A percentile compares a stretch with the other conserved stretches of the same genome.
phyloP scores from a whole-genome alignment of 495 filamentous ascomycete genomes.

The Aspergillus incahuasiensis region DNA sequence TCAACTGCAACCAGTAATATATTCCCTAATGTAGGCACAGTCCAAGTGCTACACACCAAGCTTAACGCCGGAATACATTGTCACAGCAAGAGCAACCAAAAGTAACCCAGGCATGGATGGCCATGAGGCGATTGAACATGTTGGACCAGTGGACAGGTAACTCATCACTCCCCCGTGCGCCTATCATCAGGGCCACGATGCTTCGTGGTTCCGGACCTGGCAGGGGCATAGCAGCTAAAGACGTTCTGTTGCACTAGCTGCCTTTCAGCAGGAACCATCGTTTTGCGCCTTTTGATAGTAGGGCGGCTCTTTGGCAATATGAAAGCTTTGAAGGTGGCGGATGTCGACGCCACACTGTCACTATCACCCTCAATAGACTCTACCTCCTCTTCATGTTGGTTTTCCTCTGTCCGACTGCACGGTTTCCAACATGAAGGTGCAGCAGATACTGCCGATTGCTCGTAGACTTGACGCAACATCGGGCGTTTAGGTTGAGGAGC shows the following conservation, averaged over 20 bases:
- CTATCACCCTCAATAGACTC: not conserved
- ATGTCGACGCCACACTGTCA: not conserved
- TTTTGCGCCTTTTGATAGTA: not conserved
- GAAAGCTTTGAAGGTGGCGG: not conserved
- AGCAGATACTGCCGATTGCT: not conserved
- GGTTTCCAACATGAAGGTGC: not conserved
- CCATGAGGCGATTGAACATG: not conserved
- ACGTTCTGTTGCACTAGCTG: not conserved
- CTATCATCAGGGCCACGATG: too few relatives aligned
- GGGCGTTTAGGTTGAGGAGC: not conserved
- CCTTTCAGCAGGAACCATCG: not conserved
- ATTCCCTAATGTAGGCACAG: not conserved
- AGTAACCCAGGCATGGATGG: not conserved
- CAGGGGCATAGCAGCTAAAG: slow-evolving; percentile 1
- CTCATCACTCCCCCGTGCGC: not conserved
- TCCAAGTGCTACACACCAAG: not conserved
- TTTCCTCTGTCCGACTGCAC: not conserved
- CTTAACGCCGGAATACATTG: not conserved
- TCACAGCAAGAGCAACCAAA: not conserved
- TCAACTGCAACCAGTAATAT: not conserved
- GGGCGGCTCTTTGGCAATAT: not conserved
- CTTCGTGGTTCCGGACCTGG: not conserved
- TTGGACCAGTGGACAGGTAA: not conserved
- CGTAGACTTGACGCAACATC: not conserved
- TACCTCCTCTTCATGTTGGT: not conserved